These are phyloP conservation scores for Neoascochyta sp. DNA, from an alignment of 2,329 filamentous ascomycete genomes.

Conservation along the genomic window DNA sequence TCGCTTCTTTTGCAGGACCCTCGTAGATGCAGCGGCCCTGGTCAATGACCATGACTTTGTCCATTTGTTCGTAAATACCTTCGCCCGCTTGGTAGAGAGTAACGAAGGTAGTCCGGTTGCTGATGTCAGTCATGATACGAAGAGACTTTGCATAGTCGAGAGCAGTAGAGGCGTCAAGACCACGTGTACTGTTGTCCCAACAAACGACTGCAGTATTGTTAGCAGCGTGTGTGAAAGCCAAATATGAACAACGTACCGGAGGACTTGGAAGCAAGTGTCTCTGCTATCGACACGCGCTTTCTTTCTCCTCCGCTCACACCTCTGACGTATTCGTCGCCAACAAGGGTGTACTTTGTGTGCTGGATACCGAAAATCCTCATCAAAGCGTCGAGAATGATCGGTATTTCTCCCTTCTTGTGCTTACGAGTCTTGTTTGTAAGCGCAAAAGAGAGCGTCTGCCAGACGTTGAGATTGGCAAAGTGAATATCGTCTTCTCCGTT, in stretches of 20 bases:
- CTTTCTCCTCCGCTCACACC: conserved; percentile 78
- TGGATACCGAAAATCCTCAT: conserved; percentile 75
- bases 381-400: conserved; percentile 65
- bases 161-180: conserved; percentile 75
- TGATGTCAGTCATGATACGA: conserved; percentile 75
- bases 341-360: conserved; percentile 69
- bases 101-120: conserved; percentile 65
- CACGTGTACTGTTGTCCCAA: conserved; percentile 78
- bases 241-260: background rate
- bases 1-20: conserved; percentile 59
- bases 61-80: conserved; percentile 68
- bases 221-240: background rate
- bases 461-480: conserved; percentile 69
- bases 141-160: conserved; percentile 74
- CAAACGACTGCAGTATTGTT: conserved; percentile 64
- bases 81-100: conserved; percentile 70
- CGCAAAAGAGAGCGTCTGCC: conserved; percentile 73
- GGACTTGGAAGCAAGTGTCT: conserved; percentile 62
- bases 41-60: conserved; percentile 77
- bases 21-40: conserved; percentile 66
- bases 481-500: conserved; percentile 75
- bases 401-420: conserved; percentile 59
- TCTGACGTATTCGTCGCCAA: conserved; percentile 69
- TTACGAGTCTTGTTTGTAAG: conserved; percentile 72
- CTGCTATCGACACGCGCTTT: conserved; percentile 70